These are phyloP conservation scores for Prunus davidiana DNA, from an alignment of 306 rosid species.

Conservation along the genomic window DNA sequence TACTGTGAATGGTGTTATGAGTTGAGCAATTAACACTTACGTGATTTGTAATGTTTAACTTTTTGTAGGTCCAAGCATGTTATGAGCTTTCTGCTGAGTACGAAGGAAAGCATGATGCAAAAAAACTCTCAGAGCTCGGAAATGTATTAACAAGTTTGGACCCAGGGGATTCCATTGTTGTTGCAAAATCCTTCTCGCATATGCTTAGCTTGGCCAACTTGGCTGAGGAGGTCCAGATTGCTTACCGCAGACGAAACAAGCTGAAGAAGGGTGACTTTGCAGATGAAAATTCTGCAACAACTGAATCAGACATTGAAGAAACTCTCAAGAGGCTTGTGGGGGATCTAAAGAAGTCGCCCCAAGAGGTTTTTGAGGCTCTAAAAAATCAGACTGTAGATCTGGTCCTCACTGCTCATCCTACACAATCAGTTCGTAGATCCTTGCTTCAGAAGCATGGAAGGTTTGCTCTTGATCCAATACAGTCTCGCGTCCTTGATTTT, in stretches of 20 bases:
- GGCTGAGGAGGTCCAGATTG: slow-evolving; percentile 99
- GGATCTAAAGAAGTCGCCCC: slow-evolving; percentile 71
- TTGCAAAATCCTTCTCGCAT: slow-evolving; percentile 87
- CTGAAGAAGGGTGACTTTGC: slow-evolving; percentile 81
- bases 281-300: slow-evolving; percentile 87
- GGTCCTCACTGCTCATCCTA: slow-evolving; percentile 98
- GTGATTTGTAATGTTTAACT: neutral
- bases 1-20: neutral
- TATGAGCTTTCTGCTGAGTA: slow-evolving; percentile 97
- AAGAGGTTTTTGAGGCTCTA: slow-evolving; percentile 92
- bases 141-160: slow-evolving; percentile 78
- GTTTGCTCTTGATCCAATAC: slow-evolving; percentile 36
- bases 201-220: slow-evolving; percentile 99
- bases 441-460: slow-evolving; percentile 98
- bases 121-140: slow-evolving; percentile 88
- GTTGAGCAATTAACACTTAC: neutral
- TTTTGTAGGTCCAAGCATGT: slow-evolving; percentile 78
- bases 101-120: slow-evolving; percentile 80
- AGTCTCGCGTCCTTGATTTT: neutral
- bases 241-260: slow-evolving; percentile 82
- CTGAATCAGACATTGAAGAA: slow-evolving; percentile 96
- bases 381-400: slow-evolving; percentile 95
- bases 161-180: slow-evolving; percentile 93
- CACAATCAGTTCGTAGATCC: slow-evolving; percentile 93
- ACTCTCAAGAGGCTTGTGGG: slow-evolving; percentile 91